These are phyloP conservation scores for Choricystis sp. DNA, from an alignment of 139 green algal species.

Conservation along the genomic window DNA sequence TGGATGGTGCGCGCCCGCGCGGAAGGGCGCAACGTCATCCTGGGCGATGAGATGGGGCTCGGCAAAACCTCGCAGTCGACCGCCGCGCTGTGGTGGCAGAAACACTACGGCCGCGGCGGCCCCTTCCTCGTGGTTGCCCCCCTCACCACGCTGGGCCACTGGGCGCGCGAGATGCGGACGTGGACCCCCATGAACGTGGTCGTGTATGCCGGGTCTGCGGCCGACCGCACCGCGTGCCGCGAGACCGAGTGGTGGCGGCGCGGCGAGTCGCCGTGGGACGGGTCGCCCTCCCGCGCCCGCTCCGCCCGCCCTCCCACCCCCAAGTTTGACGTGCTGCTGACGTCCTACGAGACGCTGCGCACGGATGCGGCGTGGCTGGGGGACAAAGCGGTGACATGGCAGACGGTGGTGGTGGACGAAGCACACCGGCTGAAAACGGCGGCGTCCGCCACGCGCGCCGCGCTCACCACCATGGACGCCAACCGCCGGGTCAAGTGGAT, in stretches of 20 bases:
- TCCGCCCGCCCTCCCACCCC: constrained; percentile 1
- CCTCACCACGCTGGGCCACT: constrained; percentile 83
- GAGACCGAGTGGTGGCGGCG: background rate
- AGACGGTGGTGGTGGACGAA: constrained; percentile 39
- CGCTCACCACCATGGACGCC: constrained; percentile 24
- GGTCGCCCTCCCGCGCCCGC: no score
- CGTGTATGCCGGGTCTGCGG: constrained; percentile 41
- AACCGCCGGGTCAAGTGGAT: constrained; percentile 31
- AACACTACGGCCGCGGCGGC: constrained; percentile 20
- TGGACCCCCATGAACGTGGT: constrained; percentile 81
- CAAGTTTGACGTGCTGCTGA: constrained; percentile 61
- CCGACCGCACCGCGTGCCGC: constrained; percentile 27
- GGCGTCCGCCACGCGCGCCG: constrained; percentile 29
- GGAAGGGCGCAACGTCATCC: constrained; percentile 50
- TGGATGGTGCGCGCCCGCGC: constrained; percentile 66
- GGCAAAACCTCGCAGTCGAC: constrained; percentile 71
- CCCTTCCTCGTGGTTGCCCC: constrained; percentile 87
- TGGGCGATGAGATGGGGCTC: constrained; percentile 93
- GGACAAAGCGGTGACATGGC: constrained; percentile 10
- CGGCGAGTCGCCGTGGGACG: no score
- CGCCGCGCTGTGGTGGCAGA: constrained; percentile 6
- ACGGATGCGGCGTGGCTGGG: constrained; percentile 20
- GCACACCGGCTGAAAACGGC: constrained; percentile 64
- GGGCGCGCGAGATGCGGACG: constrained; percentile 78
- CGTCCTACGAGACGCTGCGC: constrained; percentile 46